Evolutionary conservation across 2,329 filamentous ascomycete species (phyloP), one percentile per base, ranked within the genome.

Genomic region (Cordyceps fumosorosea): DNA sequence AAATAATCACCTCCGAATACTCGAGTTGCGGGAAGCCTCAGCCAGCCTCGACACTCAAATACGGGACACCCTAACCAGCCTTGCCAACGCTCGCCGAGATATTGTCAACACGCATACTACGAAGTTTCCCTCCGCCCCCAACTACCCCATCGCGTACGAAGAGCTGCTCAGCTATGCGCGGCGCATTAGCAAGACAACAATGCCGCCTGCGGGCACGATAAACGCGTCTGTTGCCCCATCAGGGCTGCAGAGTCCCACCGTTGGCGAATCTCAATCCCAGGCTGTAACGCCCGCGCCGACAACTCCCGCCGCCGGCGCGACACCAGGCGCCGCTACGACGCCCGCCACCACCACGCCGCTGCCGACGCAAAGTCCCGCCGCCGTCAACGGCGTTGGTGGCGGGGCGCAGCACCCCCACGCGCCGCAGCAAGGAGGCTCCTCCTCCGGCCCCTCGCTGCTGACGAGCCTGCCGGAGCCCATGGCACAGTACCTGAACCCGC

Each of bases 161-260:
- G 88, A 93, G 67, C 84, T 96, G 0, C 85, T 96, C 24, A 82
- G 80, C 65, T 95, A 91, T 72, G 91, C 90, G 24, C 88, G 88
- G 50, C 86, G 88, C 66, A 95, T 96, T 70, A 89, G 87, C 72
- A 89, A 87, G 71, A 91, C 88, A 66, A 93, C 91, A 0, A 81
- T 91, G 14, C 90, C 91, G 0, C 87, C 87, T 0, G 84, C 84
- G 0, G 77, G 77, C 53, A 77, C 78, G 55, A 73, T 78, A 14
- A 79, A 80, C 65, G 71, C 74, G 24, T 61, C 75, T 22, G 68
- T 72, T 22, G 63, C 72, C 1, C 65, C 69, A 3, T 69, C 72
- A 1, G 72, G 69, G 16, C 64, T 55, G 5, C 72, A 74, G 54
- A 75, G 72, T 0, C 73, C 74, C 4, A 63, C 65, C 8, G 67